Evolutionary conservation across 805 yeast genomes (phyloP).

Genomic region (Metschnikowia matae): DNA sequence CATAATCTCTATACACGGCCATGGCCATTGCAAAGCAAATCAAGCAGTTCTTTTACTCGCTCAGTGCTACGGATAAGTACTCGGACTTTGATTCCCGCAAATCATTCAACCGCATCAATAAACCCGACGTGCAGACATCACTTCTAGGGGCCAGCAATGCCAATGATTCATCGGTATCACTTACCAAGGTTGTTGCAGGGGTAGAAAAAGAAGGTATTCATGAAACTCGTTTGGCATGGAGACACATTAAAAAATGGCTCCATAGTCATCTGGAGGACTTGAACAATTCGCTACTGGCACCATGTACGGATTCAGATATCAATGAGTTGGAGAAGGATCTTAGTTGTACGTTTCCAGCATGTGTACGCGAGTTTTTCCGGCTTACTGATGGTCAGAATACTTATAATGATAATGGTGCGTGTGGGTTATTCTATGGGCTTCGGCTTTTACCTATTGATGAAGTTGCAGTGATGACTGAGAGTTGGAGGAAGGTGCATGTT

Average conservation of each 20-base stretch:
- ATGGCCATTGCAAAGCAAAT: slow-evolving; percentile 37
- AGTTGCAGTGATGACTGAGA: slow-evolving; percentile 71
- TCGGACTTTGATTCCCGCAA: slow-evolving; percentile 58
- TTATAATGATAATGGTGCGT: slow-evolving; percentile 63
- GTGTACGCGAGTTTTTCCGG: slow-evolving; percentile 74
- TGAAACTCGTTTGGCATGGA: slow-evolving; percentile 78
- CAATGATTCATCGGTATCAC: slow-evolving; percentile 21
- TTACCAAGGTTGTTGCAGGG: slow-evolving; percentile 14
- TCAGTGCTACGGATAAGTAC: slow-evolving; percentile 65
- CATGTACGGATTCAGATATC: slow-evolving; percentile 78
- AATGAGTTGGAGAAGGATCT: slow-evolving; percentile 81
- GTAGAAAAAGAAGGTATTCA: slow-evolving; percentile 63
- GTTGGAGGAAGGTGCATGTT: slow-evolving; percentile 74
- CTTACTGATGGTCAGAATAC: slow-evolving; percentile 83
- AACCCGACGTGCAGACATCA: slow-evolving; percentile 35
- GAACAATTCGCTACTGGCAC: slow-evolving; percentile 68
- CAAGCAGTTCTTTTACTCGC: slow-evolving; percentile 58
- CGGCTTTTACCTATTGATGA: slow-evolving; percentile 77
- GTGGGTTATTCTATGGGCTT: slow-evolving; percentile 76
- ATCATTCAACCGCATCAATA: slow-evolving; percentile 40
- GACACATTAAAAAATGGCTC: slow-evolving; percentile 83
- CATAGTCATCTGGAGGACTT: slow-evolving; percentile 75
- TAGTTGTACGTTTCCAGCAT: slow-evolving; percentile 67
- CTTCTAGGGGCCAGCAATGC: slow-evolving; percentile 28
- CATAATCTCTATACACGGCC: not conserved